Percentiles rank a stretch among this genome's conserved stretches.
Conservation (phyloP, 805 yeast species). For the Yamadazyma takamatsuzukensis region DNA sequence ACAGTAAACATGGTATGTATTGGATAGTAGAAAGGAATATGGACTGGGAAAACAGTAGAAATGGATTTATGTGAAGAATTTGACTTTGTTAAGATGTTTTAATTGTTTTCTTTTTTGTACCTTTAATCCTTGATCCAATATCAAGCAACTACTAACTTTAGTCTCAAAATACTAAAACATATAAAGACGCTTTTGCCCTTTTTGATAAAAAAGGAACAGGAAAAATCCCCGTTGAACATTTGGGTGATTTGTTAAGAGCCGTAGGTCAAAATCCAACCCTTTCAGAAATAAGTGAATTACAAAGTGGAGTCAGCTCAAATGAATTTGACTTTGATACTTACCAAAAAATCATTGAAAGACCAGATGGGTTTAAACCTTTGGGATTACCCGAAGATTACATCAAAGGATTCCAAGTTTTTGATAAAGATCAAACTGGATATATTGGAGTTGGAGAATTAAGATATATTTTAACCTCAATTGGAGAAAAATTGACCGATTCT, state of each 20-base stretch:
- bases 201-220: conserved; percentile 97
- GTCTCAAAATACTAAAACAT: conserved; percentile 45
- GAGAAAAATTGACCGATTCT: conserved; percentile 84
- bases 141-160: conserved; percentile 17
- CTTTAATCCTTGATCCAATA: no score
- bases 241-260: conserved; percentile 93
- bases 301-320: conserved; percentile 39
- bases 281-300: conserved; percentile 66
- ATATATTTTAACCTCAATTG: conserved; percentile 91
- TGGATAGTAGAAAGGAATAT: no score
- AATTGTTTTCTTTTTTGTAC: no score
- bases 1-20: no score
- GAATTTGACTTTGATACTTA: conserved; percentile 75
- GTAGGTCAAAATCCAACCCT: conserved; percentile 98
- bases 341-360: conserved; percentile 73
- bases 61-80: no score
- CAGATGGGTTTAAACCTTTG: conserved; percentile 81
- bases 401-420: conserved; percentile 92
- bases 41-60: no score
- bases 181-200: conserved; percentile 92
- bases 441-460: conserved; percentile 96
- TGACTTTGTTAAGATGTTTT: no score
- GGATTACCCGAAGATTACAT: conserved; percentile 91
- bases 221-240: conserved; percentile 72
- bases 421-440: conserved; percentile 91